These are phyloP conservation scores for Naematelia aurantialba DNA, from an alignment of 768 basidiomycete species.

Conservation along the genomic window DNA sequence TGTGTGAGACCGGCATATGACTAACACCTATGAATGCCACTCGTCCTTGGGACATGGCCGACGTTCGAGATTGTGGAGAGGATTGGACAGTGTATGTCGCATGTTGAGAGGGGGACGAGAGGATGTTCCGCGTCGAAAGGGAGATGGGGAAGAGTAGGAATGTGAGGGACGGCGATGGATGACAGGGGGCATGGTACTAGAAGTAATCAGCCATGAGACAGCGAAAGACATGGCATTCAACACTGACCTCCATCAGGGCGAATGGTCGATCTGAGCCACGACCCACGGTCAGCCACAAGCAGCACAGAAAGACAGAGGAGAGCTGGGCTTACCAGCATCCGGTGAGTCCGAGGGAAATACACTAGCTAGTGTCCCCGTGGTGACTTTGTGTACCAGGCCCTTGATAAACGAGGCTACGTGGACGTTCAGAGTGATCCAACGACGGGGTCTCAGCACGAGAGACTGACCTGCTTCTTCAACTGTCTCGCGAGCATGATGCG, in stretches of 20 bases:
- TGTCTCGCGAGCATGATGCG: constrained; percentile 9
- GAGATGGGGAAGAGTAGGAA: constrained; percentile 47
- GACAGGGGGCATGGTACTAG: constrained; percentile 47
- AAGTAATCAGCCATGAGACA: neutral
- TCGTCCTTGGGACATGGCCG: constrained; percentile 39
- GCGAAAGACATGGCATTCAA: neutral
- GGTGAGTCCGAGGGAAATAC: constrained; percentile 27
- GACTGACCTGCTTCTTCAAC: constrained; percentile 23
- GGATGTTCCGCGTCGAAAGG: constrained; percentile 39
- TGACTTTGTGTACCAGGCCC: constrained; percentile 24
- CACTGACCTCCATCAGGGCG: constrained; percentile 42
- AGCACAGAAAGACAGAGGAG: neutral
- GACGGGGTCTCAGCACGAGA: neutral
- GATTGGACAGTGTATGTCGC: constrained; percentile 43
- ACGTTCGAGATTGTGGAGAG: constrained; percentile 21
- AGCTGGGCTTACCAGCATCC: constrained; percentile 23
- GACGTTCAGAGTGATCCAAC: neutral
- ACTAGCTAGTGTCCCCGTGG: constrained; percentile 44
- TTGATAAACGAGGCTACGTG: constrained; percentile 23
- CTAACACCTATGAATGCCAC: constrained; percentile 49
- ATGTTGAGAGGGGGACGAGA: constrained; percentile 18
- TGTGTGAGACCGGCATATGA: constrained; percentile 1
- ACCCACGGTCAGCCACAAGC: neutral
- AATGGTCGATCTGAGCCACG: constrained; percentile 38
- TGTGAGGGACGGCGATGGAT: constrained; percentile 36